Conservation (phyloP, 176 grass and related monocot species). For the Carex myosuroides region DNA sequence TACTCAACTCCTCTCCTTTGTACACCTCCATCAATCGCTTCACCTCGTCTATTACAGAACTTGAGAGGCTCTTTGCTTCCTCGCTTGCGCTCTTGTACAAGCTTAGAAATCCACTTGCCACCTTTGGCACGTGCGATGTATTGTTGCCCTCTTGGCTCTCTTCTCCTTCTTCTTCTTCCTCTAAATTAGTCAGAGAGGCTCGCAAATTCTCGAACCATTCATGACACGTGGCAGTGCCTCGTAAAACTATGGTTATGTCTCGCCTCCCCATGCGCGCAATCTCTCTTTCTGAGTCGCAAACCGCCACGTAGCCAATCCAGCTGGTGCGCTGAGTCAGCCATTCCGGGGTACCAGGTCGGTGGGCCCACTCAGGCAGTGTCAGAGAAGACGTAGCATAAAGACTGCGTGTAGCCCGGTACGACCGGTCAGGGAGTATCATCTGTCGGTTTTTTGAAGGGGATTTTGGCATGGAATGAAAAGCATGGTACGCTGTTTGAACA, state of each 20-base stretch:
- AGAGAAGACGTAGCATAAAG: conserved; percentile 81
- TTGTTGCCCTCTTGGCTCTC: not conserved
- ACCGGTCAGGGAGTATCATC: conserved; percentile 66
- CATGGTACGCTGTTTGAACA: conserved; percentile 67
- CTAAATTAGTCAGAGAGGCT: conserved; percentile 46
- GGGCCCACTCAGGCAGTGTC: conserved; percentile 55
- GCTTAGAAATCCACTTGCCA: conserved; percentile 60
- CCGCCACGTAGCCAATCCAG: conserved; percentile 90
- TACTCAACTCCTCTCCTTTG: conserved; percentile 88
- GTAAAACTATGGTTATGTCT: conserved; percentile 79
- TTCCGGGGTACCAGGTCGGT: conserved; percentile 44
- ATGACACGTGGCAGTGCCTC: conserved; percentile 79
- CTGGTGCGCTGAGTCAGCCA: conserved; percentile 87
- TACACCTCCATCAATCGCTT: conserved; percentile 61
- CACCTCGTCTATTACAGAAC: conserved; percentile 62
- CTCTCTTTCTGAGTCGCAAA: conserved; percentile 79
- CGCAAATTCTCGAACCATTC: conserved; percentile 91
- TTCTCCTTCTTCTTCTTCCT: conserved; percentile 28
- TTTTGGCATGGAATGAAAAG: conserved; percentile 72
- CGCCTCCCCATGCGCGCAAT: conserved; percentile 76
- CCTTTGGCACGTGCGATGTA: conserved; percentile 38
- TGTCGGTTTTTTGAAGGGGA: conserved; percentile 38
- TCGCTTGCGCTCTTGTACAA: conserved; percentile 73
- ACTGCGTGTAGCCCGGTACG: conserved; percentile 63
- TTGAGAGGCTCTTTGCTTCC: conserved; percentile 49